Conservation (phyloP, 2,329 filamentous ascomycete genomes). For the Aspergillus ibericus region DNA sequence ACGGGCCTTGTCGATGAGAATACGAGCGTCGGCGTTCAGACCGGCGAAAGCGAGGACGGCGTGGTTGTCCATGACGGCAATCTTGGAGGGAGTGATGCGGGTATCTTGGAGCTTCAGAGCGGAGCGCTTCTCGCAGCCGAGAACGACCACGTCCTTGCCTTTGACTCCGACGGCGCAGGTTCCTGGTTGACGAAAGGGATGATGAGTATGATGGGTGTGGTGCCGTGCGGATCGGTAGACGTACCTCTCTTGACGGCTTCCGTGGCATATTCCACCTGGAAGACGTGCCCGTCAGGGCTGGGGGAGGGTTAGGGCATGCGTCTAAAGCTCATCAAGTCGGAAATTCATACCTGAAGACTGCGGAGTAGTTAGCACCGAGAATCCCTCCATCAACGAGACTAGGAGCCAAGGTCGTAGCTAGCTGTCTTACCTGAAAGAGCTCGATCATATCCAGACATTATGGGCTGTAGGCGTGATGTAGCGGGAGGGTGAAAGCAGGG, state of each 20-base stretch:
- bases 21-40: conserved; percentile 95
- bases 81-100: conserved; percentile 97
- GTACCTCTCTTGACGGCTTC: conserved; percentile 97
- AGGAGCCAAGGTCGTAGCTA: conserved; percentile 30
- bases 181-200: conserved; percentile 53
- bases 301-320: conserved; percentile 46
- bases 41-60: conserved; percentile 96
- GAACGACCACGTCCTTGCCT: conserved; percentile 87
- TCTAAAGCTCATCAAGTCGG: conserved; percentile 14
- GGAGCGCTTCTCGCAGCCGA: conserved; percentile 97
- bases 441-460: conserved; percentile 94
- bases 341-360: conserved; percentile 75
- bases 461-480: conserved; percentile 18
- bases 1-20: conserved; percentile 96
- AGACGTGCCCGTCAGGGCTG: conserved; percentile 98
- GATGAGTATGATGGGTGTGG: conserved; percentile 21
- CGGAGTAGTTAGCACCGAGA: conserved; percentile 42
- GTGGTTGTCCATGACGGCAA: conserved; percentile 92
- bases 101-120: conserved; percentile 99
- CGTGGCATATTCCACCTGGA: conserved; percentile 98
- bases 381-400: conserved; percentile 15
- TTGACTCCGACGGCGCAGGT: conserved; percentile 98
- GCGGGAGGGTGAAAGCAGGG: not conserved
- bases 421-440: conserved; percentile 84
- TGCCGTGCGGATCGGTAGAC: conserved; percentile 17